Conservation (phyloP, 2,329 filamentous ascomycete species). For the Cordyceps militaris region DNA sequence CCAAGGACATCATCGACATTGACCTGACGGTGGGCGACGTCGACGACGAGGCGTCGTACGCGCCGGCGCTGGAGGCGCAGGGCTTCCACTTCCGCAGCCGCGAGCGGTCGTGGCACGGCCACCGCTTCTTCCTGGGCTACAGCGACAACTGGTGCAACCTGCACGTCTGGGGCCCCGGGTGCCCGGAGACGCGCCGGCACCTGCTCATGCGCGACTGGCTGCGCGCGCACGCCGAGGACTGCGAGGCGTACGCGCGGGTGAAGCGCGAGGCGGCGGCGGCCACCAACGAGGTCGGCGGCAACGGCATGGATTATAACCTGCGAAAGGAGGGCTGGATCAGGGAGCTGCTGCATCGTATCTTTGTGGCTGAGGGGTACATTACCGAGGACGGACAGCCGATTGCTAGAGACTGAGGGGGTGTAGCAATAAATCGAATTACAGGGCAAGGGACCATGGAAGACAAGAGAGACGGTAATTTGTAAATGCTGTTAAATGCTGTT, state of each 20-base stretch:
- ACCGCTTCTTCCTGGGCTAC: conserved; percentile 31
- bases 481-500: too few relatives aligned
- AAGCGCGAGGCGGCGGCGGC: conserved; percentile 29
- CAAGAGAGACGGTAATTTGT: background rate
- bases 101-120: conserved; percentile 35
- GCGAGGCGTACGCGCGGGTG: conserved; percentile 29
- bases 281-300: conserved; percentile 23
- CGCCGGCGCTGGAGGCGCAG: conserved; percentile 29
- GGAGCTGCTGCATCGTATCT: conserved; percentile 24
- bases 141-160: conserved; percentile 32
- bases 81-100: conserved; percentile 36
- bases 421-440: too few relatives aligned
- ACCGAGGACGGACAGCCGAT: background rate
- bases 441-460: too few relatives aligned
- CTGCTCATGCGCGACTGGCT: conserved; percentile 37
- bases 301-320: conserved; percentile 29
- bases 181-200: conserved; percentile 32
- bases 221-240: conserved; percentile 26
- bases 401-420: background rate
- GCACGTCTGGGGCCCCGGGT: conserved; percentile 35
- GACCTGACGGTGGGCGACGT: conserved; percentile 35
- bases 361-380: conserved; percentile 10
- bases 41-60: conserved; percentile 30
- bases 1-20: conserved; percentile 41
- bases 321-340: conserved; percentile 31